A percentile compares a stretch with the other conserved stretches of the same genome.
Evolutionary conservation across 2,329 filamentous ascomycete genomes (phyloP).

Genomic region (Chaetomiaceae sp.): DNA sequence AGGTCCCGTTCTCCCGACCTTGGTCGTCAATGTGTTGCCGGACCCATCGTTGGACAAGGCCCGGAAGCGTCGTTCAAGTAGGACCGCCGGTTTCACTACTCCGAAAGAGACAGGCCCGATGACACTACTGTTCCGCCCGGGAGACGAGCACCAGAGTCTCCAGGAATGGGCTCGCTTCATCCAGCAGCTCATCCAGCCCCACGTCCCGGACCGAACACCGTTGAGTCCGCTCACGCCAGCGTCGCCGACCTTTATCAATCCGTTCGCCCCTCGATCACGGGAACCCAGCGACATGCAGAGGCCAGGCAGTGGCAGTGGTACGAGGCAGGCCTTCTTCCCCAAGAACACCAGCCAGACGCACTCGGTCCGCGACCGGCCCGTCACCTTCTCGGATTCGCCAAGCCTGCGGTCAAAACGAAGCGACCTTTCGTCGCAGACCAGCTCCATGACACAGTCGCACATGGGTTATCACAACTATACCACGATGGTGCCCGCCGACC

Average conservation of each 20-base stretch:
- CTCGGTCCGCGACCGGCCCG: slow-evolving; percentile 46
- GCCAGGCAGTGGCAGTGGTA: slow-evolving; percentile 41
- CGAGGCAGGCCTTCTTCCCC: slow-evolving; percentile 40
- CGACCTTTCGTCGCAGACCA: slow-evolving; percentile 57
- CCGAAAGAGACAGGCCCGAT: slow-evolving; percentile 47
- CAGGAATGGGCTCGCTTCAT: slow-evolving; percentile 58
- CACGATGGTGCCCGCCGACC: slow-evolving; percentile 48
- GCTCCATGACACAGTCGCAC: slow-evolving; percentile 41
- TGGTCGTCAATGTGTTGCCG: slow-evolving; percentile 52
- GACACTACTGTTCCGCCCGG: slow-evolving; percentile 54
- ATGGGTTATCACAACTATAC: slow-evolving; percentile 45
- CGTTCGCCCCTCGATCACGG: slow-evolving; percentile 42
- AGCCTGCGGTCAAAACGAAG: slow-evolving; percentile 60
- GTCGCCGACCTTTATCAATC: slow-evolving; percentile 52
- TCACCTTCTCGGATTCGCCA: slow-evolving; percentile 54
- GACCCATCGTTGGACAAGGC: slow-evolving; percentile 53
- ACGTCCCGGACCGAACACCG: slow-evolving; percentile 39
- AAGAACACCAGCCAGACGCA: slow-evolving; percentile 47
- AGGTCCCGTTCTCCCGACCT: slow-evolving; percentile 54
- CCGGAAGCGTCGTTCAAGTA: slow-evolving; percentile 60
- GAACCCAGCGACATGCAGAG: slow-evolving; percentile 42
- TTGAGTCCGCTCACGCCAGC: slow-evolving; percentile 50
- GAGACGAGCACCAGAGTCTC: slow-evolving; percentile 50
- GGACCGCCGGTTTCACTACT: slow-evolving; percentile 52
- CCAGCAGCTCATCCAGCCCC: slow-evolving; percentile 39